Conservation (phyloP, 1,139 yeast genomes). For the Groenewaldozyma auringiensis region DNA sequence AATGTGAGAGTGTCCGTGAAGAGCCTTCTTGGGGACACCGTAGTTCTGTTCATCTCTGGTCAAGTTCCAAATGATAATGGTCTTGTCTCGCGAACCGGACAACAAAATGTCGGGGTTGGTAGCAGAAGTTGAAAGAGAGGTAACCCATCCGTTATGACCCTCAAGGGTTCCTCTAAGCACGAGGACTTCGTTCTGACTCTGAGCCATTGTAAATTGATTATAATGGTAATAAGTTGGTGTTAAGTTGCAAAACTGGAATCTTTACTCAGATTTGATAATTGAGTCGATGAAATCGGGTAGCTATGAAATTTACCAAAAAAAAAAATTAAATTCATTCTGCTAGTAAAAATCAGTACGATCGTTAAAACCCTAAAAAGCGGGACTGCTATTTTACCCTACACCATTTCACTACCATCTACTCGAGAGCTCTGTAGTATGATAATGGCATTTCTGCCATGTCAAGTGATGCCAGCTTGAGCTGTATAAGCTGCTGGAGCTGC, state of each 20-base stretch:
- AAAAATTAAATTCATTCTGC: too few relatives aligned
- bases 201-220: neutral
- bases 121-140: slow-evolving; percentile 96
- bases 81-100: slow-evolving; percentile 99
- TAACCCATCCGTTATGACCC: slow-evolving; percentile 76
- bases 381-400: slow-evolving; percentile 4
- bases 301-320: slow-evolving; percentile 2
- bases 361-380: neutral
- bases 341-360: slow-evolving; percentile 1
- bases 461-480: too few relatives aligned
- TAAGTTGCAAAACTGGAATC: slow-evolving; percentile 1
- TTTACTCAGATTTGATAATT: slow-evolving; percentile 5
- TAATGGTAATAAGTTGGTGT: slow-evolving; percentile 1
- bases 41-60: slow-evolving; percentile 95
- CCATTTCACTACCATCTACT: neutral
- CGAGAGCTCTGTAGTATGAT: too few relatives aligned
- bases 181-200: slow-evolving; percentile 66
- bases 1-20: slow-evolving; percentile 98
- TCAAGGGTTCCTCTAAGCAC: slow-evolving; percentile 99
- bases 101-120: slow-evolving; percentile 97
- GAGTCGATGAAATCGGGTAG: slow-evolving; percentile 2
- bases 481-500: too few relatives aligned
- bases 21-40: slow-evolving; percentile 97
- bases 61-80: slow-evolving; percentile 97
- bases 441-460: too few relatives aligned